Evolutionary conservation across 805 yeast species (phyloP).

Genomic region (Candida oleophila): DNA sequence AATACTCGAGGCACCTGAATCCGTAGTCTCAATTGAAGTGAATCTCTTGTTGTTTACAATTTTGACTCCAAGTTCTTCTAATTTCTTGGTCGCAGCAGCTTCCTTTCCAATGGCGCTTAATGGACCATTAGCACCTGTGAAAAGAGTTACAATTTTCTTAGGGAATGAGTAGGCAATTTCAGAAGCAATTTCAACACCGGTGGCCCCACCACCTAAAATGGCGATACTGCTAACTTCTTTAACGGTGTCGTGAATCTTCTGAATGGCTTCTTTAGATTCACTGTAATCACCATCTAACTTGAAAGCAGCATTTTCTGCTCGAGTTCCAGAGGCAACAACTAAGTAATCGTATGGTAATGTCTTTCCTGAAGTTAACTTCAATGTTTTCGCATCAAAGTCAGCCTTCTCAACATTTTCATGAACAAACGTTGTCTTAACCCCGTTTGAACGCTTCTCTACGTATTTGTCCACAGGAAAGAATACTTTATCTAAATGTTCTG

Average conservation of each 20-base stretch:
- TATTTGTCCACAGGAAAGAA: slow-evolving; percentile 17
- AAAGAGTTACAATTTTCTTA: slow-evolving; percentile 20
- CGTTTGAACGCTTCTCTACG: slow-evolving; percentile 16
- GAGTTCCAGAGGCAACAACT: slow-evolving; percentile 35
- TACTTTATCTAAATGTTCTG: slow-evolving; percentile 15
- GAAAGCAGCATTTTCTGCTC: slow-evolving; percentile 19
- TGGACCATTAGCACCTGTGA: slow-evolving; percentile 23
- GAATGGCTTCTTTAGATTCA: slow-evolving; percentile 14
- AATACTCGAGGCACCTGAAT: slow-evolving; percentile 9
- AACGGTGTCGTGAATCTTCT: slow-evolving; percentile 14
- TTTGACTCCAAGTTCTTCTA: slow-evolving; percentile 18
- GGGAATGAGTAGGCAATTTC: slow-evolving; percentile 27
- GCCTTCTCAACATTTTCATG: slow-evolving; percentile 24
- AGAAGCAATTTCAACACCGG: slow-evolving; percentile 39
- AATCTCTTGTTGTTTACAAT: slow-evolving; percentile 19
- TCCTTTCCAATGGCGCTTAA: slow-evolving; percentile 12
- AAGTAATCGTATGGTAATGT: slow-evolving; percentile 27
- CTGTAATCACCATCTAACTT: slow-evolving; percentile 21
- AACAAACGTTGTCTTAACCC: slow-evolving; percentile 16
- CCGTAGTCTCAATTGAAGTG: slow-evolving; percentile 6
- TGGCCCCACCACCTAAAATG: slow-evolving; percentile 39
- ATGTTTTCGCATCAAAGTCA: slow-evolving; percentile 23
- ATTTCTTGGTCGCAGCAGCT: slow-evolving; percentile 13
- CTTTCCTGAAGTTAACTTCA: slow-evolving; percentile 6
- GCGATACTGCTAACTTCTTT: slow-evolving; percentile 28